These are phyloP conservation scores for Groenewaldozyma auringiensis DNA, from an alignment of 1,139 yeast species.

Conservation along the genomic window DNA sequence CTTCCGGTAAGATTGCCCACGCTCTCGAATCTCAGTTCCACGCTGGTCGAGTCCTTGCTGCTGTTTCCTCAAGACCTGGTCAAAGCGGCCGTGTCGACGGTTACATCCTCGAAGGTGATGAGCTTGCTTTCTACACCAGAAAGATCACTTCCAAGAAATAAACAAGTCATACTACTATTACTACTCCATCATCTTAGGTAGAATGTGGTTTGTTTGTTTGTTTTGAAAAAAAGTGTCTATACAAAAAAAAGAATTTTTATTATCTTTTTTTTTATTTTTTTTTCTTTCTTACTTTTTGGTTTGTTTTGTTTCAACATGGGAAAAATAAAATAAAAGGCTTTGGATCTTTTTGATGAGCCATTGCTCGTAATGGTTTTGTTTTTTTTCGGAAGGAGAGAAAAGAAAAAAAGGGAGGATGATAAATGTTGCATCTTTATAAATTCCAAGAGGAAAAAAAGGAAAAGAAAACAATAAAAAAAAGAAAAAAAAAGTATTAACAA, in stretches of 20 bases:
- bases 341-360: too few relatives aligned
- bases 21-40: conserved; percentile 94
- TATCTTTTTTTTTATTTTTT: too few relatives aligned
- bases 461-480: not conserved
- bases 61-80: conserved; percentile 99
- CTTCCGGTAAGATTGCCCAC: conserved; percentile 73
- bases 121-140: conserved; percentile 99
- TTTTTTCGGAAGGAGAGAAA: too few relatives aligned
- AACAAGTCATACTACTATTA: conserved; percentile 25
- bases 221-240: not conserved
- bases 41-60: conserved; percentile 98
- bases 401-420: not conserved
- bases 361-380: too few relatives aligned
- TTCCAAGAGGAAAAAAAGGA: not conserved
- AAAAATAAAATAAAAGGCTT: too few relatives aligned
- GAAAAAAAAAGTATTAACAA: too few relatives aligned
- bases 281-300: too few relatives aligned
- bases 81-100: conserved; percentile 99
- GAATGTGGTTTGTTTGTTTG: not conserved
- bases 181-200: too few relatives aligned
- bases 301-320: too few relatives aligned
- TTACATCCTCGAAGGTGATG: conserved; percentile 99
- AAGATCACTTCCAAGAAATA: conserved; percentile 99
- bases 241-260: too few relatives aligned
- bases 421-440: not conserved